These are phyloP conservation scores for Cochlearia excelsa DNA, from an alignment of 345 rosid species.

Conservation along the genomic window DNA sequence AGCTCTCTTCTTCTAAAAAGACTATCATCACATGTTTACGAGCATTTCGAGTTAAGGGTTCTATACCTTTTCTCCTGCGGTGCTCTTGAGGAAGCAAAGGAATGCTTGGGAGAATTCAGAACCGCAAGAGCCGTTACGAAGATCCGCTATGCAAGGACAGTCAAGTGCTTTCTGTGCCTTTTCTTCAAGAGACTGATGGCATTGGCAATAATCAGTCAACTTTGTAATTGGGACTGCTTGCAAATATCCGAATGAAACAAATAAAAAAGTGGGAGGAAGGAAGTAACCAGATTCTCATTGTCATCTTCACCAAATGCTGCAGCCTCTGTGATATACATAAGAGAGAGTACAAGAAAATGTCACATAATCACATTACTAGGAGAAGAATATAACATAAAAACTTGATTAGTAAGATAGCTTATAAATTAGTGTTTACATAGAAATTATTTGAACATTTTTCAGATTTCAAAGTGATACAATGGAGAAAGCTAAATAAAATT, in stretches of 20 bases:
- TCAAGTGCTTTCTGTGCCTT: conserved; percentile 80
- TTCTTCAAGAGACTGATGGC: conserved; percentile 65
- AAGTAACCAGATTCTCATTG: conserved; percentile 54
- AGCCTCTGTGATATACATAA: conserved; percentile 56
- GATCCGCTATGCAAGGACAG: conserved; percentile 84
- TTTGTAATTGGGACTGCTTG: neutral
- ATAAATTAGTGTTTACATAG: too few relatives aligned
- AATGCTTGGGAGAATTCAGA: conserved; percentile 78
- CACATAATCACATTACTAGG: conserved; percentile 7
- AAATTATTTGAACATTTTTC: too few relatives aligned
- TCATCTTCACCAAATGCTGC: conserved; percentile 57
- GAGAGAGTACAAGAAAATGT: conserved; percentile 8
- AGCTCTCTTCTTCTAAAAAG: neutral
- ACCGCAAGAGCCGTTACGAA: conserved; percentile 75
- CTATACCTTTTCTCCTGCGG: conserved; percentile 76
- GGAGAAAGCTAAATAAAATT: neutral
- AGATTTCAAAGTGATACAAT: too few relatives aligned
- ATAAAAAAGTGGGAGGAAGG: too few relatives aligned
- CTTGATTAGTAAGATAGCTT: too few relatives aligned
- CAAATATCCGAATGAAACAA: too few relatives aligned
- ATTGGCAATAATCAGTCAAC: conserved; percentile 27
- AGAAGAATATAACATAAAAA: too few relatives aligned
- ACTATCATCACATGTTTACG: neutral
- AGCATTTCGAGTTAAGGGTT: neutral
- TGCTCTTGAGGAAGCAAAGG: conserved; percentile 81